Base-by-base conservation (phyloP, 176 grass and related monocot species). In the Aegilops umbellulata region DNA sequence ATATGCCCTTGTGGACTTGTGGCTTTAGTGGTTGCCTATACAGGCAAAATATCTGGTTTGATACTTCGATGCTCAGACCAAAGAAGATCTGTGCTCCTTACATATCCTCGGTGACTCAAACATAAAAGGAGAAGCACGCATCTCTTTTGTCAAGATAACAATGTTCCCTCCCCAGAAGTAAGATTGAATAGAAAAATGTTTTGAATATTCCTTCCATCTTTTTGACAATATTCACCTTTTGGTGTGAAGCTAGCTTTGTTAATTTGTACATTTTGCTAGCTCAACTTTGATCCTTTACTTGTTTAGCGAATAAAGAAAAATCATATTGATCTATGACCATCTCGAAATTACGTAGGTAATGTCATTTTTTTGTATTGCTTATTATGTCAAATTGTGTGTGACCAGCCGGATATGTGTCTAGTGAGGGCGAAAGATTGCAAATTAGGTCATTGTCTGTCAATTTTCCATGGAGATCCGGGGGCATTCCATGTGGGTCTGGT, bases 11-110 rank as follows among this genome's bases (percentile, higher is more conserved):
- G 42, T 60, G 23, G 76, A n/a, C 42, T 46, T 46, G 42, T 60
- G 23, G 76, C 31, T 67, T 85, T 22, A 58, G 23, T 69, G 23
- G 75, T 26, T 79, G 7, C 17, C 53, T 70, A 24, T 29, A 62
- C 13, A 53, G 12, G 79, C 32, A 77, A 64, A 83, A 9, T 41
- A 84, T 84, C 81, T 84, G 76, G 80, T 85, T 55, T 74, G 19
- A n/a, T 84, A 22, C 5, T 30, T 12, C 5, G 57, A 84, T 89
- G 11, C 41, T 84, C 30, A 39, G 35, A 39, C 60, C 31, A 77
- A 82, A 25, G 22, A 14, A 32, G 49, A 25, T 34, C 9, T 74
- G 19, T 24, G 39, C 19, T 35, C 80, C 73, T 2, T 61, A 20
- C 13, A 74, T 74, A 74, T 70, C 8, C 64, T 61, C 1, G 35